phyloP scores from a whole-genome alignment of 208 protist species.

The Leishmania martiniquensis region DNA sequence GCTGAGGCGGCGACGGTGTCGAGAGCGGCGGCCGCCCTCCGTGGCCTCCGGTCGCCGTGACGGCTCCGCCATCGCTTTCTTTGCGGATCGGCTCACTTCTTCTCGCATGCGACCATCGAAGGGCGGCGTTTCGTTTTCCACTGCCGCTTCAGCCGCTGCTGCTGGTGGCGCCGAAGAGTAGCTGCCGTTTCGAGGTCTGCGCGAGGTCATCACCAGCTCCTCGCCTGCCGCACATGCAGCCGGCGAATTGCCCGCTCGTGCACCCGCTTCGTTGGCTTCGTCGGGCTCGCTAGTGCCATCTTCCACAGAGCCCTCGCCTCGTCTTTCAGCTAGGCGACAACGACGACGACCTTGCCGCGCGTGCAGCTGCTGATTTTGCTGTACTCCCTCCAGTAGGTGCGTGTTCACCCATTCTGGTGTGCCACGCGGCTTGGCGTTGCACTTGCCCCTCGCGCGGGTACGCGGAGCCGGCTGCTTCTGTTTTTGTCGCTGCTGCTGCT shows the following conservation, averaged over 20 bases:
- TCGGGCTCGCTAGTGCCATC: neutral
- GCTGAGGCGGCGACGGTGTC: constrained; percentile 3
- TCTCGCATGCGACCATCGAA: neutral
- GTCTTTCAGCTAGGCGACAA: neutral
- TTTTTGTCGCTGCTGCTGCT: neutral
- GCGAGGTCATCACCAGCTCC: neutral
- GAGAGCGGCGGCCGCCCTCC: neutral
- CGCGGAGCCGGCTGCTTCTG: neutral
- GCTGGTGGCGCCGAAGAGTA: neutral
- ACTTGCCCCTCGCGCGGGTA: neutral
- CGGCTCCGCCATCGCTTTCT: neutral
- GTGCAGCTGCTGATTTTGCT: neutral
- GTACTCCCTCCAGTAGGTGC: neutral
- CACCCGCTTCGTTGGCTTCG: neutral
- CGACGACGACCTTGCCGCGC: neutral
- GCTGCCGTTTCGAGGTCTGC: neutral
- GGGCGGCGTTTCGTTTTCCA: neutral
- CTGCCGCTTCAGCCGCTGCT: neutral
- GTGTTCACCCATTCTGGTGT: neutral
- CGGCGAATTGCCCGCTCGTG: neutral
- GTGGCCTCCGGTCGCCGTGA: neutral
- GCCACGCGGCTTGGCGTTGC: neutral
- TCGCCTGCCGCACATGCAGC: neutral
- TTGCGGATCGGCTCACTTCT: neutral
- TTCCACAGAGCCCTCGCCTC: neutral